phyloP scores from a whole-genome alignment of 441 rosid species.

The Gossypium laxum region DNA sequence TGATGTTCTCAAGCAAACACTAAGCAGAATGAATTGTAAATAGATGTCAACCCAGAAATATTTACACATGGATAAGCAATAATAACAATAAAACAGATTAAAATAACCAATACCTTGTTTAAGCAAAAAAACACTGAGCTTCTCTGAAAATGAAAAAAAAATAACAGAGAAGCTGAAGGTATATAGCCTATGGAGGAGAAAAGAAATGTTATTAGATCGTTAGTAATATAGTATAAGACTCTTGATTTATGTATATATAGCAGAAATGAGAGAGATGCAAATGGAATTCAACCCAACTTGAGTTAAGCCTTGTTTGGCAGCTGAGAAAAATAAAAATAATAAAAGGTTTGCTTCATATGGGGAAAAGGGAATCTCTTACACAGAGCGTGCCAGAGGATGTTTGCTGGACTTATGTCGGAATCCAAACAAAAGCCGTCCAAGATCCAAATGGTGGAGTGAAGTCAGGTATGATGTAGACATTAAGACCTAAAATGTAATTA shows the following conservation, averaged over 20 bases:
- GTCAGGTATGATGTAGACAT: neutral
- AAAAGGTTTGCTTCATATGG: too few relatives aligned
- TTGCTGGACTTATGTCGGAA: neutral
- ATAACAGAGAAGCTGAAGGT: neutral
- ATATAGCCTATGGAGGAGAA: too few relatives aligned
- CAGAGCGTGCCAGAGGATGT: neutral
- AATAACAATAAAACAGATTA: neutral
- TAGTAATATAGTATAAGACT: neutral
- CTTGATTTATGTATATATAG: neutral
- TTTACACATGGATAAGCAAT: neutral
- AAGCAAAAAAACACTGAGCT: neutral
- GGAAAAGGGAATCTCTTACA: neutral
- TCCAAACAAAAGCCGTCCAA: neutral
- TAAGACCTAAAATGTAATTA: neutral
- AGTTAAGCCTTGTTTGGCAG: neutral
- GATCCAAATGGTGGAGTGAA: neutral
- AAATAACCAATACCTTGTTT: neutral
- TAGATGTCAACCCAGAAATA: neutral
- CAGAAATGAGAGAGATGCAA: neutral
- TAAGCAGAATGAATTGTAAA: neutral
- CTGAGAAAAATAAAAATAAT: neutral
- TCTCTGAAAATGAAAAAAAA: neutral
- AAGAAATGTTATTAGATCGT: too few relatives aligned
- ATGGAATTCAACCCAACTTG: neutral
- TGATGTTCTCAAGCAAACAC: neutral